phyloP scores from a whole-genome alignment of 176 grass and related monocot species.

The Oryza australiensis region DNA sequence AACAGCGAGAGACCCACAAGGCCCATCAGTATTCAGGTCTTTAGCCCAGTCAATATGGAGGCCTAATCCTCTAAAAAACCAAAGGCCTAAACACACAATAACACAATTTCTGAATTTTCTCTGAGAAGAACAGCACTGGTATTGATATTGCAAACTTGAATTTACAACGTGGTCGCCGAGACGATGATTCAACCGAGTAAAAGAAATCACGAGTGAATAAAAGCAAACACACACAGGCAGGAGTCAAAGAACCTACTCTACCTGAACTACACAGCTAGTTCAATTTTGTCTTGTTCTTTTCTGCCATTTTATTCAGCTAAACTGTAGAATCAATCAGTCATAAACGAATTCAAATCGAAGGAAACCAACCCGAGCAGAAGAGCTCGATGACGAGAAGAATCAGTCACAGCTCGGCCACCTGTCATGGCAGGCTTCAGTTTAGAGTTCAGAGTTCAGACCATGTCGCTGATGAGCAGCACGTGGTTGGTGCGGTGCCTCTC shows the following conservation, averaged over 20 bases:
- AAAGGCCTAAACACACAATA: not conserved
- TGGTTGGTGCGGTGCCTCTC: constrained; percentile 74
- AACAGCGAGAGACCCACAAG: not conserved
- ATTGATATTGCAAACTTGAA: constrained; percentile 53
- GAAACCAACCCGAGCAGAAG: not conserved
- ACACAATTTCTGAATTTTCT: not conserved
- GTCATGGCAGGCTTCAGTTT: not conserved
- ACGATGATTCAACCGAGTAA: not conserved
- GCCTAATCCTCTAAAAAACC: not conserved
- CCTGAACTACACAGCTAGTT: not conserved
- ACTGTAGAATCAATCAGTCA: not conserved
- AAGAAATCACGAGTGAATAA: not conserved
- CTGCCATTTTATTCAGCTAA: constrained; percentile 26
- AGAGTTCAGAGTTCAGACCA: constrained; percentile 34
- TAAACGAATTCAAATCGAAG: not conserved
- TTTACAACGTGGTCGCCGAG: constrained; percentile 37
- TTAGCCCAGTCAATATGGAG: not conserved
- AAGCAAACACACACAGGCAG: constrained; percentile 22
- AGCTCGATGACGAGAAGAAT: not conserved
- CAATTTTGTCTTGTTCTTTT: not conserved
- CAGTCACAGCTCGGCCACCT: not conserved
- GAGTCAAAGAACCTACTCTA: not conserved
- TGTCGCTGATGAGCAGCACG: constrained; percentile 84
- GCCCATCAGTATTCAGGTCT: not conserved
- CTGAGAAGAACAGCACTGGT: not conserved